A percentile compares a stretch with the other conserved stretches of the same genome.
Evolutionary conservation across 2,329 filamentous ascomycete species (phyloP).

Genomic region (Alternaria gansuensis): DNA sequence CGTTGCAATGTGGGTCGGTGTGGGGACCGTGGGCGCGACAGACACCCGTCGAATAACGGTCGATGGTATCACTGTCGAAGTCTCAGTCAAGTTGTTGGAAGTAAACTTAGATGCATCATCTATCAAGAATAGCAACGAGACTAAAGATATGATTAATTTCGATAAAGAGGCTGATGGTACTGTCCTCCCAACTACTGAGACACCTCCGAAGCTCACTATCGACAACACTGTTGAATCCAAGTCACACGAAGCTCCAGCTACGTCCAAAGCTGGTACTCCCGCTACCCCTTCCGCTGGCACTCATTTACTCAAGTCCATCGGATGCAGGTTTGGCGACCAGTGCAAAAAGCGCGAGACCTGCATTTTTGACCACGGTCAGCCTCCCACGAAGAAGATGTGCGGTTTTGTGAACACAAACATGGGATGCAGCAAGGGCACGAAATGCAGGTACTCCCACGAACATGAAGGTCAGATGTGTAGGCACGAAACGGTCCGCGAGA

Average conservation of each 20-base stretch:
- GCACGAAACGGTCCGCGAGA: not conserved
- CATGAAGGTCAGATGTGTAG: not conserved
- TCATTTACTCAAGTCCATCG: not conserved
- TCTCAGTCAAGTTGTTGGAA: not conserved
- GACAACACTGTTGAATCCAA: not conserved
- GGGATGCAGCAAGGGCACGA: not conserved
- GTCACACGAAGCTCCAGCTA: not conserved
- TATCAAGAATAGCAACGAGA: not conserved
- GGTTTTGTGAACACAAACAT: not conserved
- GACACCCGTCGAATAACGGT: not conserved
- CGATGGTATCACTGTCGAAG: not conserved
- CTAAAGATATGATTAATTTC: not conserved
- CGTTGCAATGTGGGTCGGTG: not conserved
- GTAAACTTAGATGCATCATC: not conserved
- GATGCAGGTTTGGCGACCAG: not conserved
- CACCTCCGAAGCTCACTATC: not conserved
- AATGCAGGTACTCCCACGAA: not conserved
- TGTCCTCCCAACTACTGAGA: not conserved
- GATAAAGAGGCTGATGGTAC: not conserved
- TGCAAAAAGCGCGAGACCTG: not conserved
- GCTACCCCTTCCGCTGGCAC: not conserved
- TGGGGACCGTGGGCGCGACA: not conserved
- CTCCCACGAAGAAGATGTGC: not conserved
- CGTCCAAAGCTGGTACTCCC: not conserved
- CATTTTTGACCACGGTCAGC: not conserved